Base-by-base conservation (phyloP, 2,329 filamentous ascomycete genomes). In the Cytospora piceae region DNA sequence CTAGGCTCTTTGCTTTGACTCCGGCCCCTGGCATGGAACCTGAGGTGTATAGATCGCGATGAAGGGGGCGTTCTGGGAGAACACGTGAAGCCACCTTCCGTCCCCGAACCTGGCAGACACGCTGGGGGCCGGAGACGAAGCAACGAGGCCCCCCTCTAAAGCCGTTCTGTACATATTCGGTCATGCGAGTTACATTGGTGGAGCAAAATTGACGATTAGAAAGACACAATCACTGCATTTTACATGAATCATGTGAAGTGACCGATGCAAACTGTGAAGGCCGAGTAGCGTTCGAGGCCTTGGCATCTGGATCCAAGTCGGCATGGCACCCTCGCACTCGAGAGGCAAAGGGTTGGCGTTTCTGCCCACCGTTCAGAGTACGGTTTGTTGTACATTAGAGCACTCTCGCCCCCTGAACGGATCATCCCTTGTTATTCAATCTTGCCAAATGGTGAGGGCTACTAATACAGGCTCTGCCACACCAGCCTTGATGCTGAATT, bases 131-230 rank as follows among this genome's bases (percentile, higher is more conserved):
- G 11, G 22, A 49, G 46, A 49, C n/a, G 46, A 49, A 49, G n/a
- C 46, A 22, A 24, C 12, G 46, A 20, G 46, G 46, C 46, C n/a
- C n/a, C n/a, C n/a, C 46, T 22, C 11, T 49, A 49, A 1, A 49
- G 22, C 46, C 46, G 46, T 49, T 49, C n/a, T 49, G 46, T 49
- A 49, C 46, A 49, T 49, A 49, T 49, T 49, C 46, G 20, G 46
- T 24, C 46, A 49, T 49, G 46, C 46, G 46, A 24, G 20, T 22
- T 49, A 24, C 11, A 24, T 22, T 49, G 46, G n/a, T 49, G n/a
- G n/a, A 22, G 46, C n/a, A 24, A 22, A 22, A 49, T 24, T 24
- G 46, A 49, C 9, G 11, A 49, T 49, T 24, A 49, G 11, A 20
- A 24, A 49, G 46, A 46, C n/a, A 49, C 9, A 49, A 49, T 8